phyloP scores from a whole-genome alignment of 805 yeast species.

The Pichia nakasei region DNA sequence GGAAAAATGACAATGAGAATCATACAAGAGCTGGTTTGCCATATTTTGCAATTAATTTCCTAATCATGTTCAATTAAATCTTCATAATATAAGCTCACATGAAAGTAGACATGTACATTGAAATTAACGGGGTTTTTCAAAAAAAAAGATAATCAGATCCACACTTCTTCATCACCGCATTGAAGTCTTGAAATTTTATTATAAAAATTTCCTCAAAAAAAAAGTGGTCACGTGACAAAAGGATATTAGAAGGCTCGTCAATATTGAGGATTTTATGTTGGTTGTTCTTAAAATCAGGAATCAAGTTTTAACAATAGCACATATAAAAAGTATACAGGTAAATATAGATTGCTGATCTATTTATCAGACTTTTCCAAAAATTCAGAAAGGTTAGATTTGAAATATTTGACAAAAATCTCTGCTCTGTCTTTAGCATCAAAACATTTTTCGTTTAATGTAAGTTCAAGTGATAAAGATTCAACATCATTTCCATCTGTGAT shows the following conservation, averaged over 20 bases:
- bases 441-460: slow-evolving; percentile 32
- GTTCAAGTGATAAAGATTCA: slow-evolving; percentile 27
- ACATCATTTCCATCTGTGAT: slow-evolving; percentile 17
- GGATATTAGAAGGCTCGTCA: no score
- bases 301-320: background rate
- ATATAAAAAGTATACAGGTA: background rate
- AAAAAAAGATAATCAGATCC: no score
- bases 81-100: no score
- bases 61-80: no score
- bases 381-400: slow-evolving; percentile 12
- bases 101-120: no score
- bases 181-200: no score
- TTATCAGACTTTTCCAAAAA: background rate
- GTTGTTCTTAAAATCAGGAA: no score
- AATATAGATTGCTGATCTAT: background rate
- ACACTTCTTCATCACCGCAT: no score
- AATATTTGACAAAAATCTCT: slow-evolving; percentile 20
- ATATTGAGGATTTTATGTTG: no score
- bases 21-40: slow-evolving; percentile 13
- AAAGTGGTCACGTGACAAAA: no score
- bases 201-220: no score
- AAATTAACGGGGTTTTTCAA: no score
- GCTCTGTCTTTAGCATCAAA: slow-evolving; percentile 42
- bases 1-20: slow-evolving; percentile 35
- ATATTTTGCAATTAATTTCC: background rate